phyloP scores from a whole-genome alignment of 2,329 filamentous ascomycete species.

The Neoascochyta sp. region DNA sequence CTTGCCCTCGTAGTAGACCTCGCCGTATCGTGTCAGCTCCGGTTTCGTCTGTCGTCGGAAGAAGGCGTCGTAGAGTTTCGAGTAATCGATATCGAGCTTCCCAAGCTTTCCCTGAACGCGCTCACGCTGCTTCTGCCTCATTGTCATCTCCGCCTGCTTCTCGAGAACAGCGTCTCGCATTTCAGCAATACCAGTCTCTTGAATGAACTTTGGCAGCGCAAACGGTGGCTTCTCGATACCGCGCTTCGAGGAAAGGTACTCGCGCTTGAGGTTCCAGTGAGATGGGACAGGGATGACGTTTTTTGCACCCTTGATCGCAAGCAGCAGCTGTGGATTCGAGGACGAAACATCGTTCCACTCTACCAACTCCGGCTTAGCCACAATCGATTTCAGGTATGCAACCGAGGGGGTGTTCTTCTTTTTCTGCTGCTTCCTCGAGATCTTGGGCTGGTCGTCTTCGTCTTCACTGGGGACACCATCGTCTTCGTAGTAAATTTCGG shows the following conservation, averaged over 20 bases:
- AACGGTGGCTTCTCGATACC: slow-evolving; percentile 96
- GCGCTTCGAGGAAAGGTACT: slow-evolving; percentile 94
- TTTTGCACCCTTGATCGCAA: slow-evolving; percentile 90
- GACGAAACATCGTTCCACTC: slow-evolving; percentile 97
- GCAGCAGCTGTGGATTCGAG: slow-evolving; percentile 79
- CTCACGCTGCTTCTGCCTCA: slow-evolving; percentile 95
- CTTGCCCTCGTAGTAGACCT: slow-evolving; percentile 99
- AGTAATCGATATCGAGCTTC: slow-evolving; percentile 96
- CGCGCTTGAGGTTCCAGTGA: slow-evolving; percentile 94
- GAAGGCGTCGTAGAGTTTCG: slow-evolving; percentile 97
- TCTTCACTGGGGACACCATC: slow-evolving; percentile 84
- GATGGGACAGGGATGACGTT: slow-evolving; percentile 92
- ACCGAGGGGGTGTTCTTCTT: slow-evolving; percentile 88
- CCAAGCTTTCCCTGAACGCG: slow-evolving; percentile 94
- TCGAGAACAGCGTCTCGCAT: slow-evolving; percentile 96
- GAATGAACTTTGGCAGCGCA: slow-evolving; percentile 89
- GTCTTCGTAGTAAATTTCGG: slow-evolving; percentile 77
- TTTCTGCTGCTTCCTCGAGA: slow-evolving; percentile 95
- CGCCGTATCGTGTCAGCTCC: slow-evolving; percentile 86
- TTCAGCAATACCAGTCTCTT: slow-evolving; percentile 94
- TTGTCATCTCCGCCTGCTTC: slow-evolving; percentile 84
- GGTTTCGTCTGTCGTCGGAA: slow-evolving; percentile 98
- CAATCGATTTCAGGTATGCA: slow-evolving; percentile 89
- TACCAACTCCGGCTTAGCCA: slow-evolving; percentile 86
- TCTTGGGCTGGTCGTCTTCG: slow-evolving; percentile 63